phyloP scores from a whole-genome alignment of 2,329 filamentous ascomycete genomes.

The Blastomyces parvus region DNA sequence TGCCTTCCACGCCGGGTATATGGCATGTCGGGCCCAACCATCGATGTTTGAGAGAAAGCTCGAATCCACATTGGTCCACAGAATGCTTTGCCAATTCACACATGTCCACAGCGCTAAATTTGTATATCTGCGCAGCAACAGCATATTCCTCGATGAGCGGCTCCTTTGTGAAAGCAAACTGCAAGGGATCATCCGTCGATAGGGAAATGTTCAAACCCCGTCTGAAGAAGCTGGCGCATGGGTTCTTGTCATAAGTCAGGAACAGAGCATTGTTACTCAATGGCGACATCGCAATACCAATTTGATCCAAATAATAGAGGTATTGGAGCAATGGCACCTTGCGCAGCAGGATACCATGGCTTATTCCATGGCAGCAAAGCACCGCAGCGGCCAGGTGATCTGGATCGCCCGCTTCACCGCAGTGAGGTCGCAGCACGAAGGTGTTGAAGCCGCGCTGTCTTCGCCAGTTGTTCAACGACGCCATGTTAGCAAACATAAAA shows the following conservation, averaged over 20 bases:
- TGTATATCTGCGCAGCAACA: constrained; percentile 96
- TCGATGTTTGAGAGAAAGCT: constrained; percentile 75
- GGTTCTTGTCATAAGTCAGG: constrained; percentile 91
- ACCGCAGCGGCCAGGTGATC: constrained; percentile 90
- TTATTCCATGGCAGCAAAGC: constrained; percentile 92
- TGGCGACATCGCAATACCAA: constrained; percentile 98
- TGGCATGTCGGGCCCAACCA: constrained; percentile 79
- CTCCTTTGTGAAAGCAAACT: constrained; percentile 98
- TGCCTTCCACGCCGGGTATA: constrained; percentile 70
- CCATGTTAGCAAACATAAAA: constrained; percentile 88
- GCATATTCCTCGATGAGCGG: constrained; percentile 97
- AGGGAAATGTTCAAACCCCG: constrained; percentile 90
- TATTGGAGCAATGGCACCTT: constrained; percentile 95
- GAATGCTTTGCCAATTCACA: constrained; percentile 96
- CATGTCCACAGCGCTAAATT: constrained; percentile 94
- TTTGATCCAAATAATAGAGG: constrained; percentile 95
- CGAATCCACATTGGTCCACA: constrained; percentile 89
- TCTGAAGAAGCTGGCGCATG: constrained; percentile 91
- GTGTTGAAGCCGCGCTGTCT: constrained; percentile 92
- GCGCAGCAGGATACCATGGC: constrained; percentile 80
- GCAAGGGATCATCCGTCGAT: constrained; percentile 91
- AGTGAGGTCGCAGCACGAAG: constrained; percentile 84
- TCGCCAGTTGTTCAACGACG: constrained; percentile 83
- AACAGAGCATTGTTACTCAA: constrained; percentile 96
- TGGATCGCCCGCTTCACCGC: constrained; percentile 91